These are phyloP conservation scores for Sugiyamaella grinbergsii DNA, from an alignment of 1,139 yeast species.

Conservation along the genomic window DNA sequence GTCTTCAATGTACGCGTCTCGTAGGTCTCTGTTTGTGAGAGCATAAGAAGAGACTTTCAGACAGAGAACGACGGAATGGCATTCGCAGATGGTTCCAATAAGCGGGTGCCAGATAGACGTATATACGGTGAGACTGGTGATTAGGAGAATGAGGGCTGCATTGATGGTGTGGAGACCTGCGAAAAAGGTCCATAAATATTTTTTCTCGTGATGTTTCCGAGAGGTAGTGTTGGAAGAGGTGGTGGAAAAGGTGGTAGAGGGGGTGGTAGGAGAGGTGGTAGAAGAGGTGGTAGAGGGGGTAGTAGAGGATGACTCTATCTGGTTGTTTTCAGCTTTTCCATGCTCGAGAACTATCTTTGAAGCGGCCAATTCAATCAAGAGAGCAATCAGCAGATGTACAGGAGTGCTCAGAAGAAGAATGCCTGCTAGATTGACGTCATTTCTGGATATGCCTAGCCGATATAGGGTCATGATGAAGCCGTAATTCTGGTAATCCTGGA, in stretches of 20 bases:
- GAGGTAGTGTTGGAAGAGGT: too few relatives aligned
- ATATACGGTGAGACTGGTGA: conserved; percentile 44
- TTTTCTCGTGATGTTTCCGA: conserved; percentile 29
- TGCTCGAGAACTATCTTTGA: conserved; percentile 14
- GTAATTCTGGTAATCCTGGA: conserved; percentile 44
- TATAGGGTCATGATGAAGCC: conserved; percentile 42
- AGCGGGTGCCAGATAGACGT: conserved; percentile 45
- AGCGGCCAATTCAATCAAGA: conserved; percentile 41
- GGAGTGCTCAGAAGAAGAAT: conserved; percentile 41
- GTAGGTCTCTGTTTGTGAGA: conserved; percentile 47
- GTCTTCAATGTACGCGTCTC: conserved; percentile 37
- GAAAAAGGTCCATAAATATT: conserved; percentile 41
- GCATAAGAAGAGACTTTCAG: conserved; percentile 49
- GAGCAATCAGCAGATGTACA: conserved; percentile 43
- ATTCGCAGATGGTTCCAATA: conserved; percentile 48
- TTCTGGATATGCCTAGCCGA: conserved; percentile 40
- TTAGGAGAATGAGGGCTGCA: conserved; percentile 37
- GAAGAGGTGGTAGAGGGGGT: too few relatives aligned
- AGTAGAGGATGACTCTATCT: too few relatives aligned
- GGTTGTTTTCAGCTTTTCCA: not conserved
- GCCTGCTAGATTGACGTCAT: conserved; percentile 37
- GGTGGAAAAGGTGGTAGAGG: too few relatives aligned
- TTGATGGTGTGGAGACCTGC: conserved; percentile 43
- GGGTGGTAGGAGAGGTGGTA: too few relatives aligned
- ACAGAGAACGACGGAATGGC: conserved; percentile 46